A percentile compares a stretch with the other conserved stretches of the same genome.
Conservation (phyloP, 2,329 filamentous ascomycete species). For the Cucurbitaria berberidis region DNA sequence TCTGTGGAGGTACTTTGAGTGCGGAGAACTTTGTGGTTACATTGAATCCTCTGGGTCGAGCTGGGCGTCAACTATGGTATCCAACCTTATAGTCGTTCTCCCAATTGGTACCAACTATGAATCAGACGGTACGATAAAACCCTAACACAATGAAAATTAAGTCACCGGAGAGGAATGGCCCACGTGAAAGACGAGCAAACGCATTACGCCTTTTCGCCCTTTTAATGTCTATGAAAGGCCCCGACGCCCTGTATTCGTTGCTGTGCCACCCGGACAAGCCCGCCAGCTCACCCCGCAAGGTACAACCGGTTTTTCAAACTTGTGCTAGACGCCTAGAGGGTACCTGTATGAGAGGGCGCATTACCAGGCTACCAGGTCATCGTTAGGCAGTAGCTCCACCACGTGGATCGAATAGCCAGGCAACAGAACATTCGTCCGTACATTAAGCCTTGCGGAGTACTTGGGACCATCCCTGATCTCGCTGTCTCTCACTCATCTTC, state of each 20-base stretch:
- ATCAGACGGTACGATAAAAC: not conserved
- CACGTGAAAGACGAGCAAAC: not conserved
- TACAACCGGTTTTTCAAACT: not conserved
- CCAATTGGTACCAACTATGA: no score
- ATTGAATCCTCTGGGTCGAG: no score
- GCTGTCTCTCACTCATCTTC: not conserved
- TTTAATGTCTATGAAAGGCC: not conserved
- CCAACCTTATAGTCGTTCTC: no score
- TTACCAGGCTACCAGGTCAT: not conserved
- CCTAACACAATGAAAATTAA: not conserved
- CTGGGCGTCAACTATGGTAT: no score
- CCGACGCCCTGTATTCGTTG: not conserved
- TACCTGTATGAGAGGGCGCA: not conserved
- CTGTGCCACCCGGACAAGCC: not conserved
- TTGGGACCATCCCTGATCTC: not conserved
- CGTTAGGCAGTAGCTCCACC: conserved; percentile 4
- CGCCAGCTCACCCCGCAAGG: not conserved
- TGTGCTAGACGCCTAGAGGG: not conserved
- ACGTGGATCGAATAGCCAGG: conserved; percentile 3
- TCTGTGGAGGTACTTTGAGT: no score
- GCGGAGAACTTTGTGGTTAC: no score
- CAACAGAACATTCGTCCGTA: conserved; percentile 14
- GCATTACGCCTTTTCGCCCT: not conserved
- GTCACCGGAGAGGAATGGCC: not conserved
- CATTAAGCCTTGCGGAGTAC: conserved; percentile 1